These are phyloP conservation scores for Solanum microdontum DNA, from an alignment of 257 asterid species.

Conservation along the genomic window DNA sequence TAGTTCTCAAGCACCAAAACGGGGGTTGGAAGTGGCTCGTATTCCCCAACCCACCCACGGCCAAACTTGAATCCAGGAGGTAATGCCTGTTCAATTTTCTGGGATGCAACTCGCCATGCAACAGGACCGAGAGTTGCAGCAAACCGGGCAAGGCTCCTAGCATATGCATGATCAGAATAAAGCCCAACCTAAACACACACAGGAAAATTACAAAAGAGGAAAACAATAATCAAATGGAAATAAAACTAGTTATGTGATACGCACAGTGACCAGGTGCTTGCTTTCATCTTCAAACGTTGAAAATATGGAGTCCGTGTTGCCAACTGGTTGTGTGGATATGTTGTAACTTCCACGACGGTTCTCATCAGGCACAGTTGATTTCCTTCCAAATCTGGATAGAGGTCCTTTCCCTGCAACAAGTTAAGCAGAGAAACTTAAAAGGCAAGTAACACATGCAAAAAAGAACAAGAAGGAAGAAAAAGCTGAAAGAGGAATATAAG, in stretches of 20 bases:
- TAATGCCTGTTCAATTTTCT: slow-evolving; percentile 77
- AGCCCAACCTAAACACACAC: slow-evolving; percentile 65
- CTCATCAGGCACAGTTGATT: slow-evolving; percentile 46
- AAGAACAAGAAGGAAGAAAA: neutral
- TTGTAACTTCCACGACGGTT: slow-evolving; percentile 68
- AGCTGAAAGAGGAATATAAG: neutral
- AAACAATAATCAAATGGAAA: neutral
- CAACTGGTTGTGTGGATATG: slow-evolving; percentile 35
- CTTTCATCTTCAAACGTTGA: slow-evolving; percentile 82
- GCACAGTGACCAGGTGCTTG: slow-evolving; percentile 85
- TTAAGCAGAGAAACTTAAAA: slow-evolving; percentile 1
- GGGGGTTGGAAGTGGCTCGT: slow-evolving; percentile 87
- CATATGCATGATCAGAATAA: slow-evolving; percentile 81
- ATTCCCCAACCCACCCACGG: slow-evolving; percentile 98
- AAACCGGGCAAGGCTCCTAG: slow-evolving; percentile 86
- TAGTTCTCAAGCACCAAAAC: slow-evolving; percentile 52
- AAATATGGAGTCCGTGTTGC: slow-evolving; percentile 51
- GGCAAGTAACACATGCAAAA: neutral
- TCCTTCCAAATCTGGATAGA: slow-evolving; percentile 48
- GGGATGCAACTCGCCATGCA: slow-evolving; percentile 85
- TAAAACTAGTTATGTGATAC: slow-evolving; percentile 13
- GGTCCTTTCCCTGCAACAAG: slow-evolving; percentile 45
- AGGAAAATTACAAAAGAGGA: slow-evolving; percentile 2
- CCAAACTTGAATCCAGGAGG: slow-evolving; percentile 82
- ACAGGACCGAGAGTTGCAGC: slow-evolving; percentile 86